Evolutionary conservation across 1,139 yeast genomes (phyloP).

Genomic region (Scheffersomyces stambukii): DNA sequence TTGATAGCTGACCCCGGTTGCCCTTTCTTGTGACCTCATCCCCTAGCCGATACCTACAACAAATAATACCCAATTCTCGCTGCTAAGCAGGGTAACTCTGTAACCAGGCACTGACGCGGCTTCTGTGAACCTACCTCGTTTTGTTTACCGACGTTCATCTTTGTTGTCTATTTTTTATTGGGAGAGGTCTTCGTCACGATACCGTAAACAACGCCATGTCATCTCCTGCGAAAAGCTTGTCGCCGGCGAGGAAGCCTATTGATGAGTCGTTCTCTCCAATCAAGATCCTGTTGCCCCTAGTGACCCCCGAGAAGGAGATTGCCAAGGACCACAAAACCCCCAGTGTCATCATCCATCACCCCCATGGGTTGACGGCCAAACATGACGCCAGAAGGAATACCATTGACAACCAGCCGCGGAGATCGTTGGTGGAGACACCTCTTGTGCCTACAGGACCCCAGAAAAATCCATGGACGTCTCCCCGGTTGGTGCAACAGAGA

Average conservation of each 20-base stretch:
- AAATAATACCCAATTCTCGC: too few relatives aligned
- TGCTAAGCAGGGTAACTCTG: too few relatives aligned
- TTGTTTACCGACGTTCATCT: too few relatives aligned
- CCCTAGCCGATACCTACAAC: too few relatives aligned
- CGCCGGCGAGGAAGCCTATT: background rate
- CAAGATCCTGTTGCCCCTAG: slow-evolving; percentile 4
- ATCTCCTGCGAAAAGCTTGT: background rate
- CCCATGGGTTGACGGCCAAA: slow-evolving; percentile 46
- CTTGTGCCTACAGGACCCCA: slow-evolving; percentile 6
- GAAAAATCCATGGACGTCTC: slow-evolving; percentile 36
- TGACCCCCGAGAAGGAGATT: slow-evolving; percentile 1
- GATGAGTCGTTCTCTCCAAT: slow-evolving; percentile 12
- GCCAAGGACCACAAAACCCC: slow-evolving; percentile 9
- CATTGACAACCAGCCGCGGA: slow-evolving; percentile 14
- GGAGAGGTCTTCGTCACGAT: too few relatives aligned
- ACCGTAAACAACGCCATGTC: too few relatives aligned
- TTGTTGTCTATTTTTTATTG: too few relatives aligned
- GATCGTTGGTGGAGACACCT: slow-evolving; percentile 14
- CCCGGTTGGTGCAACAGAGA: slow-evolving; percentile 20
- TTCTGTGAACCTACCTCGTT: too few relatives aligned
- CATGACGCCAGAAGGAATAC: slow-evolving; percentile 26
- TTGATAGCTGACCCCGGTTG: too few relatives aligned
- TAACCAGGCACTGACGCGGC: too few relatives aligned
- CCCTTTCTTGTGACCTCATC: too few relatives aligned
- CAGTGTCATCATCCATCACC: slow-evolving; percentile 26